Percentiles rank a stretch among this genome's conserved stretches.
Conservation (phyloP, 2,329 filamentous ascomycete species). For the Fusarium sp. region DNA sequence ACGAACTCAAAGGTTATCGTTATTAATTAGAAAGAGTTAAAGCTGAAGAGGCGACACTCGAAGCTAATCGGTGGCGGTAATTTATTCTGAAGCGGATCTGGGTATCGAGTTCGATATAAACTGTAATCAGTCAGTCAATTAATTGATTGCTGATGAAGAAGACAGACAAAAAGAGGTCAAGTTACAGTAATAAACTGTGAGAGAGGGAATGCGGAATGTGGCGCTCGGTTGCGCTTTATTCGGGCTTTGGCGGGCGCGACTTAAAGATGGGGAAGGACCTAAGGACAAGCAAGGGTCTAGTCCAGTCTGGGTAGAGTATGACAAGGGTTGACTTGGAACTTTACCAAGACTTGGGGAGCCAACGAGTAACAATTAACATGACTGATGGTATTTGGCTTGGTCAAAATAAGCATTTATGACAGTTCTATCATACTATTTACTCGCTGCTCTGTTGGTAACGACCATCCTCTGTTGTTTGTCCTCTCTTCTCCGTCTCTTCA, state of each 20-base stretch:
- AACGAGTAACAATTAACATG: neutral
- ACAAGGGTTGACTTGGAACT: conserved; percentile 1
- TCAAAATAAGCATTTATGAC: neutral
- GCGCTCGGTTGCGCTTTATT: conserved; percentile 33
- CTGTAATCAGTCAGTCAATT: neutral
- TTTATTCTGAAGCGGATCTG: conserved; percentile 13
- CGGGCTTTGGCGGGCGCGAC: conserved; percentile 20
- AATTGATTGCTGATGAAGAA: neutral
- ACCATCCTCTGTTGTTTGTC: no score
- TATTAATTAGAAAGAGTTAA: neutral
- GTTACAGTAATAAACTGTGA: neutral
- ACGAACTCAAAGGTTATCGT: conserved; percentile 11
- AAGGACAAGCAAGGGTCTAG: conserved; percentile 9
- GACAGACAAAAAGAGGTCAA: neutral
- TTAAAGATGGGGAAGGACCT: conserved; percentile 20
- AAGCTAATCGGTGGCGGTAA: conserved; percentile 7
- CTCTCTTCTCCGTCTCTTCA: neutral
- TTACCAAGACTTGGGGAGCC: neutral
- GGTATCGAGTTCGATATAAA: neutral
- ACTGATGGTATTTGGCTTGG: neutral
- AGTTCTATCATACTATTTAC: neutral
- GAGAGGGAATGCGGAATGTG: conserved; percentile 5
- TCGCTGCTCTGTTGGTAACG: no score
- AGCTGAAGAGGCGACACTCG: conserved; percentile 5
- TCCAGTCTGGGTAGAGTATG: neutral